A percentile compares a stretch with the other conserved stretches of the same genome.
These are phyloP conservation scores for Termitomyces titanicus DNA, from an alignment of 768 basidiomycete species.

Conservation along the genomic window DNA sequence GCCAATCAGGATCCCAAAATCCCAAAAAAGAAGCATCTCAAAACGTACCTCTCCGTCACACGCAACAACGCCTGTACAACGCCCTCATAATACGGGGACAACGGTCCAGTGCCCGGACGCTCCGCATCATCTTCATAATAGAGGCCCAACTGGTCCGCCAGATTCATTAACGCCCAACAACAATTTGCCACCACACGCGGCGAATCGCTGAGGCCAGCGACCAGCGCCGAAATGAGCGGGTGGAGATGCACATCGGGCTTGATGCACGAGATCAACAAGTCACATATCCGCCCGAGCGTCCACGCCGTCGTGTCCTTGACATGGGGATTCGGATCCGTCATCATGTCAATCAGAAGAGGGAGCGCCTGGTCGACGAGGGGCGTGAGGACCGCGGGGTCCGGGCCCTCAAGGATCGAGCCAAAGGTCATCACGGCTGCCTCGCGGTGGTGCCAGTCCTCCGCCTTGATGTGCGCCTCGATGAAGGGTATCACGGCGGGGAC, in stretches of 20 bases:
- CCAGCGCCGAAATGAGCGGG: constrained; percentile 77
- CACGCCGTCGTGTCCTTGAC: constrained; percentile 98
- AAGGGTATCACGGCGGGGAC: constrained; percentile 95
- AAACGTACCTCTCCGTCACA: constrained; percentile 75
- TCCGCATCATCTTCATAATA: constrained; percentile 64
- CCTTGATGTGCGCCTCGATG: constrained; percentile 94
- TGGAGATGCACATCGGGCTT: constrained; percentile 88
- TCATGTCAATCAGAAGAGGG: constrained; percentile 92
- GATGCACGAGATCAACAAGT: constrained; percentile 80
- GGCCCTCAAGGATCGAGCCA: constrained; percentile 95
- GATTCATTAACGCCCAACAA: constrained; percentile 95
- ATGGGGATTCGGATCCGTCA: constrained; percentile 77
- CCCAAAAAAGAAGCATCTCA: background rate
- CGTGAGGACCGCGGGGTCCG: constrained; percentile 81
- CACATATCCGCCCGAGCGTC: constrained; percentile 95
- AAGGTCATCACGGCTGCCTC: constrained; percentile 99
- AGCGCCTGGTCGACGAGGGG: constrained; percentile 94
- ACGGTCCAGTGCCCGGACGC: constrained; percentile 47
- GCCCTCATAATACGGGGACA: constrained; percentile 88
- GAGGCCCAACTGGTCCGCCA: constrained; percentile 81
- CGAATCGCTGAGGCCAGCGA: constrained; percentile 73
- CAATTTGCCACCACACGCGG: constrained; percentile 90
- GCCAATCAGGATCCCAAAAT: constrained; percentile 9
- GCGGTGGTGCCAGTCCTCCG: constrained; percentile 89
- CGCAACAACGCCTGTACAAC: constrained; percentile 80